Conservation (phyloP, 2,329 filamentous ascomycete species). For the Alternaria sp. region DNA sequence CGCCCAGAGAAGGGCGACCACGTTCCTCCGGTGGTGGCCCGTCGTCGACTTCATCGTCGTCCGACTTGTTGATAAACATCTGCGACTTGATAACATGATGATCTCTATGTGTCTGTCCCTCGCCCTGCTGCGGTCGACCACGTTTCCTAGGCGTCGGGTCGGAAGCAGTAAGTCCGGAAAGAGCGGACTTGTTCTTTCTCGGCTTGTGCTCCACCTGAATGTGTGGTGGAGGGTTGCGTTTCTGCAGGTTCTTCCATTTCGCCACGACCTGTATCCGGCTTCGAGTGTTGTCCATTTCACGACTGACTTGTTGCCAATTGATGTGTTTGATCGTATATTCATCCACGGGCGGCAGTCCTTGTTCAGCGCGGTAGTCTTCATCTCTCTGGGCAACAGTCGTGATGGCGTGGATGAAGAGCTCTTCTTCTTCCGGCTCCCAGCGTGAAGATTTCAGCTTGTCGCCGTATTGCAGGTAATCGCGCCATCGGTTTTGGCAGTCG, state of each 20-base stretch:
- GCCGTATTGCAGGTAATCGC: constrained; percentile 70
- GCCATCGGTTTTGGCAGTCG: constrained; percentile 74
- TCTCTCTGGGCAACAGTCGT: constrained; percentile 62
- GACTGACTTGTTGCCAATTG: constrained; percentile 71
- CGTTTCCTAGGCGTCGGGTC: constrained; percentile 1
- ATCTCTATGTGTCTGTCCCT: neutral
- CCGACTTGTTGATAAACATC: neutral
- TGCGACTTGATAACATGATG: neutral
- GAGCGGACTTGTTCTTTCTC: neutral
- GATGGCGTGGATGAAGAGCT: constrained; percentile 61
- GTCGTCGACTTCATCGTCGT: neutral
- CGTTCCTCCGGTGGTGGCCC: neutral
- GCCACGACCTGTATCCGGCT: constrained; percentile 72
- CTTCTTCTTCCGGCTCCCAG: constrained; percentile 71
- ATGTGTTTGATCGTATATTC: constrained; percentile 63
- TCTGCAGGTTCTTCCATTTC: constrained; percentile 65
- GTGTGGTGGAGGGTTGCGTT: constrained; percentile 13
- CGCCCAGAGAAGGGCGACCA: neutral
- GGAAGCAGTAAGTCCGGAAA: neutral
- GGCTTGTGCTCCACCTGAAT: constrained; percentile 26
- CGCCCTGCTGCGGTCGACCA: neutral
- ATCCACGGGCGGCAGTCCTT: constrained; percentile 32
- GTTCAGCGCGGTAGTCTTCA: constrained; percentile 34
- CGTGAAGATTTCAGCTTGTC: constrained; percentile 60
- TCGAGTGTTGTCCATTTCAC: constrained; percentile 67